Percentiles rank a stretch among this genome's conserved stretches.
Evolutionary conservation across 345 rosid genomes (phyloP).

Genomic region (Pistacia atlantica): DNA sequence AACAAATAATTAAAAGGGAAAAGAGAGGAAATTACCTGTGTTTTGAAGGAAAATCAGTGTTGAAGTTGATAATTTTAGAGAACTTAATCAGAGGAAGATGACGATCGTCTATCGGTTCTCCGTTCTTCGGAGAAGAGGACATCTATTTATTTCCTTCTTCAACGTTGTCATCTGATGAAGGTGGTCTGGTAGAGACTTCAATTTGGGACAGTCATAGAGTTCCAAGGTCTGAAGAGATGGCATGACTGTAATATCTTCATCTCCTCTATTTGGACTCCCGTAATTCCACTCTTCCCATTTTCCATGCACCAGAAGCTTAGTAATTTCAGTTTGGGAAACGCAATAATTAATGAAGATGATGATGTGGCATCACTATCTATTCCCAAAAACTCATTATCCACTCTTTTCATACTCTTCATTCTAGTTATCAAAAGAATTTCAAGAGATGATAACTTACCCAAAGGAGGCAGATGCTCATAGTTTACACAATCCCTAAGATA

Average conservation of each 20-base stretch:
- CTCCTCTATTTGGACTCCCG: neutral
- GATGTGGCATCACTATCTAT: neutral
- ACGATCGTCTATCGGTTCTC: no score
- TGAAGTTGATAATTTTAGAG: no score
- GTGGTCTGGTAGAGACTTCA: neutral
- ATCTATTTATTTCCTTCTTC: neutral
- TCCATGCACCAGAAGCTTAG: neutral
- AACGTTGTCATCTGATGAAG: neutral
- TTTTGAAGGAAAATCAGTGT: no score
- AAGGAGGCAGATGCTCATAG: neutral
- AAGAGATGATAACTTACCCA: no score
- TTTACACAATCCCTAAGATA: neutral
- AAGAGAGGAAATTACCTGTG: no score
- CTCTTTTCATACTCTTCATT: neutral
- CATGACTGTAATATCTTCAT: neutral
- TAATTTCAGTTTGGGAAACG: neutral
- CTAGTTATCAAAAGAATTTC: neutral
- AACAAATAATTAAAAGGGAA: no score
- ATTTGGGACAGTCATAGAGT: neutral
- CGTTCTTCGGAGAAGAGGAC: neutral
- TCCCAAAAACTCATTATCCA: slow-evolving; percentile 1
- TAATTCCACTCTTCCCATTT: neutral
- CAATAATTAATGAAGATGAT: neutral
- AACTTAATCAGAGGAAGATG: no score
- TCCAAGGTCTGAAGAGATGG: neutral